Evolutionary conservation across 208 protist species (phyloP).

Genomic region (Trypanosoma scelopori): DNA sequence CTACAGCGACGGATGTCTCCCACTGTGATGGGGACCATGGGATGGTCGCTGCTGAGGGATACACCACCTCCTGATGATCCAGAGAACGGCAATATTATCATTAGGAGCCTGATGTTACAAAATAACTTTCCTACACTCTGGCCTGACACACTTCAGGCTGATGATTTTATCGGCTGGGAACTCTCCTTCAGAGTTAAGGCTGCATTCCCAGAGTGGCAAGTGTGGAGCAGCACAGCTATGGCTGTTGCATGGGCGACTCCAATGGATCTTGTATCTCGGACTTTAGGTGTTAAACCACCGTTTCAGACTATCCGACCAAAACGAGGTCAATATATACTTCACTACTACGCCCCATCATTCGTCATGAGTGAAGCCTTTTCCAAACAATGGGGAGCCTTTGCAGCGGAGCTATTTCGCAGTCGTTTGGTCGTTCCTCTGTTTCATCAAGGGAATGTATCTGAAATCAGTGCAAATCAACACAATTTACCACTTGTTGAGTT

Average conservation of each 20-base stretch:
- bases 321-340: background rate
- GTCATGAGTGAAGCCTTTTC: slow-evolving; percentile 4
- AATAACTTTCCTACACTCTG: slow-evolving; percentile 14
- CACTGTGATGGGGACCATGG: background rate
- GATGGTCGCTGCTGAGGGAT: background rate
- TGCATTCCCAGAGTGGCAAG: slow-evolving; percentile 30
- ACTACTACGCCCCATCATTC: slow-evolving; percentile 14
- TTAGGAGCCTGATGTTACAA: background rate
- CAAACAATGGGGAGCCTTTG: slow-evolving; percentile 5
- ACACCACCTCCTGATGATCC: slow-evolving; percentile 6
- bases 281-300: background rate
- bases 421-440: background rate
- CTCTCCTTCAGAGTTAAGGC: slow-evolving; percentile 26
- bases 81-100: slow-evolving; percentile 6
- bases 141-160: slow-evolving; percentile 6
- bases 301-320: background rate
- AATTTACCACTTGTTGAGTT: slow-evolving; percentile 4
- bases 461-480: background rate
- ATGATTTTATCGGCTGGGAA: slow-evolving; percentile 32
- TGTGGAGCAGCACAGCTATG: slow-evolving; percentile 27
- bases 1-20: too few relatives aligned
- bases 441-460: background rate
- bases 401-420: slow-evolving; percentile 6
- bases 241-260: slow-evolving; percentile 23
- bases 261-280: slow-evolving; percentile 1